phyloP scores from a whole-genome alignment of 768 basidiomycete genomes.

The Porpolomopsis calyptriformis region DNA sequence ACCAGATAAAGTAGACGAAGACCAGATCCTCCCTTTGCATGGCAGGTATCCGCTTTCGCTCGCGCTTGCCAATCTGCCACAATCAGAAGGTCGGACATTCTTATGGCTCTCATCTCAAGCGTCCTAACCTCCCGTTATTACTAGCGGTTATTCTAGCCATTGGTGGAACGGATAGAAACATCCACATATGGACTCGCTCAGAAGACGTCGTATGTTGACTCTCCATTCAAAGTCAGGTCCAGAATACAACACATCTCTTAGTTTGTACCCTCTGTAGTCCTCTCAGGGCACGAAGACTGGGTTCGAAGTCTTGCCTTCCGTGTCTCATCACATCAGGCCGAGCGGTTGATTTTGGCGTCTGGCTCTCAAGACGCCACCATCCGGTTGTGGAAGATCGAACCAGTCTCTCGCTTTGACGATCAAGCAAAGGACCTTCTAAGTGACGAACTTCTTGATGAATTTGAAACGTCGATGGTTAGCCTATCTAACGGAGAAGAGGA shows the following conservation, averaged over 20 bases:
- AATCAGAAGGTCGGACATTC: constrained; percentile 41
- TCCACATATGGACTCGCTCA: constrained; percentile 69
- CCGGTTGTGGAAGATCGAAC: constrained; percentile 83
- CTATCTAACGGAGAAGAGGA: constrained; percentile 67
- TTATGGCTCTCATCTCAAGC: not conserved
- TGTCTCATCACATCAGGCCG: constrained; percentile 19
- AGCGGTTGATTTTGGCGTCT: constrained; percentile 71
- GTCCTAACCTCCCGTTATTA: constrained; percentile 2
- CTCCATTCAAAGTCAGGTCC: not conserved
- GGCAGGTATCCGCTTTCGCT: constrained; percentile 71
- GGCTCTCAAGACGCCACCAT: constrained; percentile 94
- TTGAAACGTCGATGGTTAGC: constrained; percentile 72
- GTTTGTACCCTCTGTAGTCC: constrained; percentile 50
- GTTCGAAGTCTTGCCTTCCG: constrained; percentile 71
- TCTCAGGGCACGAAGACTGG: constrained; percentile 95
- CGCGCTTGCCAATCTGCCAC: constrained; percentile 53
- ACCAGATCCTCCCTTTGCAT: constrained; percentile 52
- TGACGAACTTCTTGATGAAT: constrained; percentile 78
- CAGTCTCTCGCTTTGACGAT: too few relatives aligned
- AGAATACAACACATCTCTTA: constrained; percentile 14
- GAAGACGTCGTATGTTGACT: constrained; percentile 37
- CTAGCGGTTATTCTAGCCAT: constrained; percentile 66
- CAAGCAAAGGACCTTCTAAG: constrained; percentile 32
- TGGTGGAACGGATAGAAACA: constrained; percentile 67
- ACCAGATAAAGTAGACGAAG: constrained; percentile 29